Percentiles rank a stretch among this genome's conserved stretches.
Conservation (phyloP, 768 basidiomycete genomes). For the Tylopilus rubrobrunneus region DNA sequence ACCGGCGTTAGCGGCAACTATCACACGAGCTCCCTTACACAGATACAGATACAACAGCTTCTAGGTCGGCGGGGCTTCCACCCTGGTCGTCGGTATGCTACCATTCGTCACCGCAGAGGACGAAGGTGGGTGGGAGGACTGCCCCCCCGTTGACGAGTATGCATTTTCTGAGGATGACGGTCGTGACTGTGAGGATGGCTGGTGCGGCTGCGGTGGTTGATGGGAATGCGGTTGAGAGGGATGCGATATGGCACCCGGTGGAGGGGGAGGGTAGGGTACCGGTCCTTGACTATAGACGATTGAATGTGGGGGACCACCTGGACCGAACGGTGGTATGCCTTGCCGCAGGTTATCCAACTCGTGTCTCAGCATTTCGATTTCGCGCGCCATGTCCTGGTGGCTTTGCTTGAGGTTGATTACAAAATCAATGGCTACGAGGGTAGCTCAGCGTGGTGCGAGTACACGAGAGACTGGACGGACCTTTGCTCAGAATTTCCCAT, state of each 20-base stretch:
- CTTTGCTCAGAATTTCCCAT: constrained; percentile 98
- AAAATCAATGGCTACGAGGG: constrained; percentile 75
- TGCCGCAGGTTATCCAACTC: constrained; percentile 65
- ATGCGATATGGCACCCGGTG: constrained; percentile 44
- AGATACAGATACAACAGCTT: constrained; percentile 1
- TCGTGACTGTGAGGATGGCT: constrained; percentile 43
- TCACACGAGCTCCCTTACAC: constrained; percentile 12
- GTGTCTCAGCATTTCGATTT: constrained; percentile 74
- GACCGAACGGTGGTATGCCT: constrained; percentile 51
- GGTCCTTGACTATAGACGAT: constrained; percentile 51
- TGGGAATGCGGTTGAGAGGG: constrained; percentile 32
- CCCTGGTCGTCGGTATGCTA: constrained; percentile 37
- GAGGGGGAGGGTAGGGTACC: constrained; percentile 44
- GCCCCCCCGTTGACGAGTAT: constrained; percentile 41
- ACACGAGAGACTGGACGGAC: constrained; percentile 37
- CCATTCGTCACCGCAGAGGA: constrained; percentile 37
- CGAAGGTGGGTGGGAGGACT: constrained; percentile 27
- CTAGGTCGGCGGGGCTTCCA: constrained; percentile 41
- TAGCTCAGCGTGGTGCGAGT: constrained; percentile 1
- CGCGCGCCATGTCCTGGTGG: constrained; percentile 73
- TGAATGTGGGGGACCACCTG: constrained; percentile 45
- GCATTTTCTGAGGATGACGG: constrained; percentile 62
- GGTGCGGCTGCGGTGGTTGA: constrained; percentile 28
- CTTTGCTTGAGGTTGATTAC: constrained; percentile 73
- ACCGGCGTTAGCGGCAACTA: constrained; percentile 19